A percentile compares a stretch with the other conserved stretches of the same genome.
Evolutionary conservation across 805 yeast species (phyloP).

Genomic region (Blastobotrys muscicola): DNA sequence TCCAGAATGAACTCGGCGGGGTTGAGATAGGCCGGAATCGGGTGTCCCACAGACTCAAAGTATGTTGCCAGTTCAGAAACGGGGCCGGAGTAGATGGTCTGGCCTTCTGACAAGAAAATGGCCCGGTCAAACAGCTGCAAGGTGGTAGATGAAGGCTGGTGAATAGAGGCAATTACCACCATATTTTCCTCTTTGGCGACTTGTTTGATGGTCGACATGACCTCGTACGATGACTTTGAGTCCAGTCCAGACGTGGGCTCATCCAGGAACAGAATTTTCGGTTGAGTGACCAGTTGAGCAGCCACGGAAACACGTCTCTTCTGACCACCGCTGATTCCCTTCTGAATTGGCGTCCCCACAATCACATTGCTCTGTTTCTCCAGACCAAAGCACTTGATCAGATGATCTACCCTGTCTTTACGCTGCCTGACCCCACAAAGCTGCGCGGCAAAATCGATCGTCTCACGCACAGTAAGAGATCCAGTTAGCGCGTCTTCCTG

Average conservation of each 20-base stretch:
- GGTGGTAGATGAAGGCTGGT: conserved; percentile 78
- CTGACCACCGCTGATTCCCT: conserved; percentile 79
- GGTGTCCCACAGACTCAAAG: conserved; percentile 39
- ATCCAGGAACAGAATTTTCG: conserved; percentile 67
- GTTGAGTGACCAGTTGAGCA: conserved; percentile 65
- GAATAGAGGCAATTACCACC: conserved; percentile 60
- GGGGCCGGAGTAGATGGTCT: conserved; percentile 39
- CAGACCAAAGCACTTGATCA: conserved; percentile 56
- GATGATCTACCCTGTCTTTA: conserved; percentile 46
- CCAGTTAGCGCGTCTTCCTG: conserved; percentile 71
- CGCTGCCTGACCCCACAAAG: conserved; percentile 44
- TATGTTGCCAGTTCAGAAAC: conserved; percentile 35
- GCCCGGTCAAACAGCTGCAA: conserved; percentile 57
- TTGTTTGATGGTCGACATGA: conserved; percentile 51
- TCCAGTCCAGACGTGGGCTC: conserved; percentile 88
- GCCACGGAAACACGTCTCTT: conserved; percentile 70
- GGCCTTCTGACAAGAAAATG: conserved; percentile 55
- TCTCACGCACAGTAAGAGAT: conserved; percentile 62
- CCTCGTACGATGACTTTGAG: conserved; percentile 59
- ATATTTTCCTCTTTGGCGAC: conserved; percentile 57
- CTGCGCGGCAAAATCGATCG: conserved; percentile 61
- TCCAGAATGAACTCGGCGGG: conserved; percentile 58
- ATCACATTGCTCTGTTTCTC: conserved; percentile 50
- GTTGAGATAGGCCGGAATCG: conserved; percentile 39
- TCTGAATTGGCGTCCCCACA: conserved; percentile 44